A percentile compares a stretch with the other conserved stretches of the same genome.
phyloP scores from a whole-genome alignment of 192 early-diverging fungal genomes.

The Gonapodya sp. region DNA sequence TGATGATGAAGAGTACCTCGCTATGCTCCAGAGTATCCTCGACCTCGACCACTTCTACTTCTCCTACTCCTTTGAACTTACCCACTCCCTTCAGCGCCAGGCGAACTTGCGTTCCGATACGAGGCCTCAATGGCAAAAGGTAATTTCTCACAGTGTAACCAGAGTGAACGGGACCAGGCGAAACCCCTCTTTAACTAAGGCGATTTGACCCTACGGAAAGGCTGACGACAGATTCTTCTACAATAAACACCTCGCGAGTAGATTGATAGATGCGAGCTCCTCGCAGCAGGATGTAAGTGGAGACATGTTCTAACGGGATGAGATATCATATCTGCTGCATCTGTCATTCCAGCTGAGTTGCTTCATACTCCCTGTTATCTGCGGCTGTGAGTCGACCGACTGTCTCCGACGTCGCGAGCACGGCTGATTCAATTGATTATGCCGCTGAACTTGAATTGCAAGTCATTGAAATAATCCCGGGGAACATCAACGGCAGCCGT shows the following conservation, averaged over 20 bases:
- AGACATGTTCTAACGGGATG: not conserved
- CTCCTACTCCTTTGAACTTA: constrained; percentile 81
- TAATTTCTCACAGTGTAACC: too few species aligned
- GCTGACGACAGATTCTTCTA: constrained; percentile 93
- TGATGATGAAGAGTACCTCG: constrained; percentile 59
- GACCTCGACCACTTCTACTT: constrained; percentile 58
- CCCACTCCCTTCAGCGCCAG: constrained; percentile 72
- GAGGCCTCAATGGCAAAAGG: constrained; percentile 42
- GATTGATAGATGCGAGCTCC: constrained; percentile 51
- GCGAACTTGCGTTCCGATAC: constrained; percentile 17
- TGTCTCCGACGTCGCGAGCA: too few species aligned
- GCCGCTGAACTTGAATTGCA: too few species aligned
- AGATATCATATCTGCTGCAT: not conserved
- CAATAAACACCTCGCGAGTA: constrained; percentile 64
- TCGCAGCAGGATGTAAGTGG: constrained; percentile 4
- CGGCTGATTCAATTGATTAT: too few species aligned
- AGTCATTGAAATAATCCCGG: constrained; percentile 55
- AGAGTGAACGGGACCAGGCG: too few species aligned
- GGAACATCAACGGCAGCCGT: constrained; percentile 50
- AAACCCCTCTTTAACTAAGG: too few species aligned
- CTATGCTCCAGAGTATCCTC: constrained; percentile 45
- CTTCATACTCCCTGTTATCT: constrained; percentile 84
- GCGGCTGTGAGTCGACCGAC: constrained; percentile 73
- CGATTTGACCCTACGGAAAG: too few species aligned
- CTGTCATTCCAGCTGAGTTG: constrained; percentile 36